Evolutionary conservation across 345 rosid species (phyloP).

Genomic region (Eucalyptus urophylla): DNA sequence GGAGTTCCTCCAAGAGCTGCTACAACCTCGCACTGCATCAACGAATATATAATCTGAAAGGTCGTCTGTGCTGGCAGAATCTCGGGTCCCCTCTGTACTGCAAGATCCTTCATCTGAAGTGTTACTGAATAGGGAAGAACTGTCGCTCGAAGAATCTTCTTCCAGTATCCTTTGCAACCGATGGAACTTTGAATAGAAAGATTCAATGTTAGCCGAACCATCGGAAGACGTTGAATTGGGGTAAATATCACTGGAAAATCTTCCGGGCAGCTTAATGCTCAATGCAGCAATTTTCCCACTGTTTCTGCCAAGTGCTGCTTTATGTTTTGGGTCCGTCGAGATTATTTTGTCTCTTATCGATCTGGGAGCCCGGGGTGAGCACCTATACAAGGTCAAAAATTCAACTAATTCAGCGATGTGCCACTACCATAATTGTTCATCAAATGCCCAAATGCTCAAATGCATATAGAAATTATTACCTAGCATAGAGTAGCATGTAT

Average conservation of each 20-base stretch:
- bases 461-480: conserved; percentile 27
- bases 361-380: conserved; percentile 43
- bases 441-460: no score
- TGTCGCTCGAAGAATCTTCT: conserved; percentile 86
- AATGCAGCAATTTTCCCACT: background rate
- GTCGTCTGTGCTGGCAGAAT: conserved; percentile 62
- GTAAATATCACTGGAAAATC: conserved; percentile 3
- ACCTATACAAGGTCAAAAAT: conserved; percentile 20
- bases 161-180: conserved; percentile 49
- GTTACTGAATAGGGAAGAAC: conserved; percentile 69
- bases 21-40: conserved; percentile 34
- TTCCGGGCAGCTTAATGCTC: background rate
- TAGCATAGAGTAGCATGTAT: conserved; percentile 85
- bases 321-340: conserved; percentile 17
- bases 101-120: conserved; percentile 84
- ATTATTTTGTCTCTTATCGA: conserved; percentile 14
- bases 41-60: conserved; percentile 59
- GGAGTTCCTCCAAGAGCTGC: conserved; percentile 28
- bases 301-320: conserved; percentile 29
- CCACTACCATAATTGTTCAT: background rate
- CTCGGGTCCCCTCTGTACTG: conserved; percentile 74
- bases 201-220: conserved; percentile 30
- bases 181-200: conserved; percentile 51
- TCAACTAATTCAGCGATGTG: background rate
- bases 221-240: conserved; percentile 21